Base-by-base conservation (phyloP, 2,329 filamentous ascomycete species). In the Fusarium fujikuroi region DNA sequence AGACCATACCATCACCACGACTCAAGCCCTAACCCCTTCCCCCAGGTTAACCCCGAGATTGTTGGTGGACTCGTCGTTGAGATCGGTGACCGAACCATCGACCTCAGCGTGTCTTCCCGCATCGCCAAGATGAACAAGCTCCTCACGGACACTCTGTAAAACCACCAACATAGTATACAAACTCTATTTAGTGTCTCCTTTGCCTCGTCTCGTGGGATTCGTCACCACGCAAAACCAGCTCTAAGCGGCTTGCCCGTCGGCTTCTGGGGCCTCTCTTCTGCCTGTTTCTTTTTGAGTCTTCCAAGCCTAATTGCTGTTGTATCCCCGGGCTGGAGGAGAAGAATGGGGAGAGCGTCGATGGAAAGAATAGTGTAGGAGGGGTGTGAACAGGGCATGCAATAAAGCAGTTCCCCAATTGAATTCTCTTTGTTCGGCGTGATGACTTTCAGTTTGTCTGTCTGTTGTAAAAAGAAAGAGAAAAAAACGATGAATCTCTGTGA, bases 51-150 rank as follows among this genome's bases (percentile, higher is more conserved):
- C 90, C 90, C 95, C 71, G 95, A 98, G 67, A 95, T 99, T 81
- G 86, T 97, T 76, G 96, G 96, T 77, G 96, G 96, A 72, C 91
- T 99, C 77, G 86, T 99, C 76, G 95, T 99, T 81, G 95, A 98
- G 87, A 93, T 98, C 78, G 95, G 95, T 81, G 95, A 98, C 89
- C 93, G 95, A 82, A 98, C 95, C 84, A 97, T 99, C 82, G 96
- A 99, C 86, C 92, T 98, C 79, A 96, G 93, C 85, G 95, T 99
- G 81, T 95, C 95, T 56, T 89, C 93, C 83, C 97, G 95, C 90
- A 92, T 99, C 85, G 90, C 93, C 84, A 97, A 95, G 91, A 94
- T 99, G 91, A 99, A 99, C 94, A 99, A 98, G 92, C 92, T 97
- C 84, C 93, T 99, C 83, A 95, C 90, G 79, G 96, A 99, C 87